Evolutionary conservation across 345 rosid species (phyloP).

Genomic region (Murraya paniculata): DNA sequence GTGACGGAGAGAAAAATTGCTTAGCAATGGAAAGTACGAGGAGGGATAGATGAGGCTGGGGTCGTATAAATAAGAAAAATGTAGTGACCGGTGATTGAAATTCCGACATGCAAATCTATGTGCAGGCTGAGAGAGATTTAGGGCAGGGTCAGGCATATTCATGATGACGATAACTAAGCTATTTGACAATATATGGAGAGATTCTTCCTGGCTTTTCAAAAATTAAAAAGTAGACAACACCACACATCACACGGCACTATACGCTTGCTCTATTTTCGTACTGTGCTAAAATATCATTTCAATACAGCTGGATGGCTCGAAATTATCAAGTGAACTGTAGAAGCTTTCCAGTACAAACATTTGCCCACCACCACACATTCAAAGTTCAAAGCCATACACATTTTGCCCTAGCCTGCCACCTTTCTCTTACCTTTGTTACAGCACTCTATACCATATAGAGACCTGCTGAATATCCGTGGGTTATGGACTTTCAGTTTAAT

Average conservation of each 20-base stretch:
- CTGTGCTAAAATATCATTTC: slow-evolving; percentile 6
- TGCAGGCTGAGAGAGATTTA: slow-evolving; percentile 17
- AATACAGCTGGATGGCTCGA: slow-evolving; percentile 18
- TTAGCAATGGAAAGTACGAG: background rate
- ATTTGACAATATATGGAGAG: background rate
- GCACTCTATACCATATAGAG: background rate
- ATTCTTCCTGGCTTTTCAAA: background rate
- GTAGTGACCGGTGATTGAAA: background rate
- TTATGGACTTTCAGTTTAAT: background rate
- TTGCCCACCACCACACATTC: background rate
- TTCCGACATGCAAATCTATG: slow-evolving; percentile 11
- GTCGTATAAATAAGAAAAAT: slow-evolving; percentile 8
- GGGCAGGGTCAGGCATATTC: background rate
- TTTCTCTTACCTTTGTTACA: background rate
- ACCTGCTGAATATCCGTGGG: background rate
- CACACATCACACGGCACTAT: too few species aligned
- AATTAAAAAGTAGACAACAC: background rate
- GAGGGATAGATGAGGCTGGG: background rate
- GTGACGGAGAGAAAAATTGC: background rate
- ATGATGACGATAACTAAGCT: background rate
- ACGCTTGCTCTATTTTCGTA: background rate
- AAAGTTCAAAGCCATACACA: background rate
- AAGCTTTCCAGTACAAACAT: background rate
- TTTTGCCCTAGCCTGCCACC: slow-evolving; percentile 6
- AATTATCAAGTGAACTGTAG: background rate